Conservation (phyloP, 805 yeast genomes). For the Starmerella sp. region DNA sequence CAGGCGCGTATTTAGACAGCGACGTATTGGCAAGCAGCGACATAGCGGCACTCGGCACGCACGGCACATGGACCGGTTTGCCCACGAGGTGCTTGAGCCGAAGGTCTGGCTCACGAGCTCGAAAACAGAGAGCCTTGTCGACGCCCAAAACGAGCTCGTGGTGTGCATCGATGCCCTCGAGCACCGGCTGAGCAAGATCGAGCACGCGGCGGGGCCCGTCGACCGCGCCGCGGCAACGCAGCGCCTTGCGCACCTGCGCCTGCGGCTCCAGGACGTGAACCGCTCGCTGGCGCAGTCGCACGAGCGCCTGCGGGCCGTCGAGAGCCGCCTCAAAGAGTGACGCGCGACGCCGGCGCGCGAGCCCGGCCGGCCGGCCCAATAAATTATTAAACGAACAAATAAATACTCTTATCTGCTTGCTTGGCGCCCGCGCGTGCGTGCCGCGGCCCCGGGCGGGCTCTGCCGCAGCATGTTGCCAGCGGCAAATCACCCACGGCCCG, state of each 20-base stretch:
- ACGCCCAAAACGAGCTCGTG: conserved; percentile 11
- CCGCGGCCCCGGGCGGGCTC: no score
- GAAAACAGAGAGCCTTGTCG: conserved; percentile 10
- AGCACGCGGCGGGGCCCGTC: conserved; percentile 4
- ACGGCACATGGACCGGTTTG: conserved; percentile 12
- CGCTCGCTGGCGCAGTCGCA: conserved; percentile 2
- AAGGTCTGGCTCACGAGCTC: conserved; percentile 10
- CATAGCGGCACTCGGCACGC: neutral
- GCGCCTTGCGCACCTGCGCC: neutral
- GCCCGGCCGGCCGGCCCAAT: no score
- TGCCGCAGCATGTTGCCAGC: no score
- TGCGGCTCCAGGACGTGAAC: neutral
- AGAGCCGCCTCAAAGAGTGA: neutral
- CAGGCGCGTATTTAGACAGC: no score
- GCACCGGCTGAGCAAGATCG: conserved; percentile 5
- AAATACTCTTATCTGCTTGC: no score
- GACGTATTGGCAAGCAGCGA: neutral
- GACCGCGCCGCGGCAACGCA: neutral
- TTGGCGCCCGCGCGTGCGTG: no score
- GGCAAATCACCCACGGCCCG: neutral
- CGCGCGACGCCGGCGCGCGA: neutral
- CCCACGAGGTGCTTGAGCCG: conserved; percentile 12
- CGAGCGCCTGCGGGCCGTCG: neutral
- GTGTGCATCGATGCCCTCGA: conserved; percentile 11
- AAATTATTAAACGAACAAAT: no score